phyloP scores from a whole-genome alignment of 441 rosid species.

The Gossypium trilobum region DNA sequence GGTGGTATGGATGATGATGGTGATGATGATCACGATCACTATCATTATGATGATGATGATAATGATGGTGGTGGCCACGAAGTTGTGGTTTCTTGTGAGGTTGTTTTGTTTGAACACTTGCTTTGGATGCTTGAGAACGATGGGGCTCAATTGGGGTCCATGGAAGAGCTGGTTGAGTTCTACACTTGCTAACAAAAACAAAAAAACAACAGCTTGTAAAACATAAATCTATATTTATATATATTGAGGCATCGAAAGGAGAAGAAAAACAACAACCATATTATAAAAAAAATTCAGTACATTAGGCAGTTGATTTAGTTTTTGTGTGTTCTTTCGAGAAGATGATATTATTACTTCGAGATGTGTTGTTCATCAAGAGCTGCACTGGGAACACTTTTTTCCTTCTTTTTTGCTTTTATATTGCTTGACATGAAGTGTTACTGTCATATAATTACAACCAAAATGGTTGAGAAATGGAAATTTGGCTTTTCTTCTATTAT shows the following conservation, averaged over 20 bases:
- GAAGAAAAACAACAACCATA: neutral
- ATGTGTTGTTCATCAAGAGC: neutral
- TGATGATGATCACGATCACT: conserved; percentile 16
- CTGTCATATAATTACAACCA: neutral
- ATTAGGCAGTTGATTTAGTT: neutral
- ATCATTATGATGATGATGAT: neutral
- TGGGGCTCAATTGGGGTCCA: conserved; percentile 44
- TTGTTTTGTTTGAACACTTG: conserved; percentile 81
- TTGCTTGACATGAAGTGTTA: neutral
- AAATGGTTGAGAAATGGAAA: conserved; percentile 7
- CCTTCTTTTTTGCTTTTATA: neutral
- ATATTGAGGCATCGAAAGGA: conserved; percentile 5
- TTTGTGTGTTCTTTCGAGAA: neutral
- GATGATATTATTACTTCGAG: conserved; percentile 6
- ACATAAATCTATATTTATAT: too few relatives aligned
- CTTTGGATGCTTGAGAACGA: conserved; percentile 72
- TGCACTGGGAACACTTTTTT: neutral
- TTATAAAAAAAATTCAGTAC: neutral
- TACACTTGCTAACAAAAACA: conserved; percentile 42
- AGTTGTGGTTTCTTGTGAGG: conserved; percentile 71
- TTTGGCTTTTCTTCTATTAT: neutral
- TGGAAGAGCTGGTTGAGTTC: conserved; percentile 63
- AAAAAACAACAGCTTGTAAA: neutral
- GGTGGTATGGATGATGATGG: conserved; percentile 8
- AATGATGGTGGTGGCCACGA: conserved; percentile 20